Evolutionary conservation across 1,139 yeast species (phyloP).

Genomic region (Ogataea hybrid): DNA sequence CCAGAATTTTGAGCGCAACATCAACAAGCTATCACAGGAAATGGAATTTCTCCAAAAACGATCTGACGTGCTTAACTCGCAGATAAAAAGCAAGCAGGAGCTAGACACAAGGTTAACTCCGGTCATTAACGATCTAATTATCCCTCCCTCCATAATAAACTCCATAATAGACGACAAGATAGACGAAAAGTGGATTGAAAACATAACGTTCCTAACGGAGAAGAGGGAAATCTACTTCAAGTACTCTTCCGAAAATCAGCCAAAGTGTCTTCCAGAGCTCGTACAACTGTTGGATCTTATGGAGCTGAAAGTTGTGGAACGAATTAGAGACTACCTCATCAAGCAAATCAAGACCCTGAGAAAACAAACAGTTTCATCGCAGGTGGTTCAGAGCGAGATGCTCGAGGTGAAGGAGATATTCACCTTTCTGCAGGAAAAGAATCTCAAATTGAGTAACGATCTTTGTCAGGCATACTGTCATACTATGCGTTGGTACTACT

Average conservation of each 20-base stretch:
- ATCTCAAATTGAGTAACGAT: conserved; percentile 70
- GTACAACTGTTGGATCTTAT: conserved; percentile 41
- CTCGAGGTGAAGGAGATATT: conserved; percentile 59
- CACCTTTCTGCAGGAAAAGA: conserved; percentile 52
- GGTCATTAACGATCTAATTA: conserved; percentile 64
- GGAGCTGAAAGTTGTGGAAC: conserved; percentile 58
- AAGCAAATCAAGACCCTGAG: conserved; percentile 63
- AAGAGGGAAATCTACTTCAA: conserved; percentile 49
- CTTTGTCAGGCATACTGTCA: conserved; percentile 75
- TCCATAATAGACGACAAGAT: conserved; percentile 50
- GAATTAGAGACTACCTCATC: conserved; percentile 70
- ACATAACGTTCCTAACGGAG: conserved; percentile 54
- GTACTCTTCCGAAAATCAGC: conserved; percentile 26
- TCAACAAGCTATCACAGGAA: conserved; percentile 57
- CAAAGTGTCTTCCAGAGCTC: conserved; percentile 34
- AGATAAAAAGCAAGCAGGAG: conserved; percentile 53
- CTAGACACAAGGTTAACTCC: conserved; percentile 65
- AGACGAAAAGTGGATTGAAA: conserved; percentile 55
- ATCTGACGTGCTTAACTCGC: conserved; percentile 55
- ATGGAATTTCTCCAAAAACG: conserved; percentile 56
- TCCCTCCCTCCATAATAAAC: conserved; percentile 66
- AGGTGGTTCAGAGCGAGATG: conserved; percentile 67
- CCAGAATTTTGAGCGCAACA: conserved; percentile 51
- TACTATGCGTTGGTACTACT: conserved; percentile 94
- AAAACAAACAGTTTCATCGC: conserved; percentile 56